Evolutionary conservation across 352 stramenopile genomes (phyloP), one percentile per base, ranked within the genome.

Genomic region (Globisporangium okanoganense): DNA sequence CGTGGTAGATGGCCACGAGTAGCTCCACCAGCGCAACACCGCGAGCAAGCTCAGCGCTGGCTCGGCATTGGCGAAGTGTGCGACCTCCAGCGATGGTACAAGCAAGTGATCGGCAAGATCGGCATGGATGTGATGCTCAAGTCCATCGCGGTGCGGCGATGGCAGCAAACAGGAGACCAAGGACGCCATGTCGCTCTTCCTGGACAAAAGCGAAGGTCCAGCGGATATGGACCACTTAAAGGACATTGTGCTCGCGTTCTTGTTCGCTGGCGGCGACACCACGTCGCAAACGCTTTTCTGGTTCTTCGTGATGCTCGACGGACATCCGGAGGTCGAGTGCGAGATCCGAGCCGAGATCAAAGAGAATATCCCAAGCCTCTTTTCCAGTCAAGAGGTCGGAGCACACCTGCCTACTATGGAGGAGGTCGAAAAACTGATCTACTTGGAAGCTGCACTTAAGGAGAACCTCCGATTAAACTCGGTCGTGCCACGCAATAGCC

Each of bases 231-330:
- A 66, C 8, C 87, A 78, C 38, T 52, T 95, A 0, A 80, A 81
- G 13, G 78, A 94, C 58, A 82, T 96, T 36, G 73, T 91, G 22
- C 66, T 95, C 8, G 92, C 79, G 56, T 90, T 94, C 49, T 64
- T 96, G 31, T 85, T 95, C n/a, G 87, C 82, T 27, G 84, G 87
- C 0, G 71, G 83, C 2, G 84, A 95, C 61, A 93, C 82, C 1
- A 91, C 85, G 1, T 82, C 84, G 0, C 79, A 87, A 64, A 78
- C 82, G 5, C 61, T 95, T 27, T 78, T 70, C 31, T 96, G 86
- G 82, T 82, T 89, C 43, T 79, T 95, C 31, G 80, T 84, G 43
- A 74, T 76, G 13, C 62, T 96, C 2, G 75, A 54, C 25, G 65
- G 69, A 5, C 70, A 93, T 27, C 78, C 76, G 7, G 3, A 75